Evolutionary conservation across 768 basidiomycete species (phyloP).

Genomic region (Lactifluus piperatus): DNA sequence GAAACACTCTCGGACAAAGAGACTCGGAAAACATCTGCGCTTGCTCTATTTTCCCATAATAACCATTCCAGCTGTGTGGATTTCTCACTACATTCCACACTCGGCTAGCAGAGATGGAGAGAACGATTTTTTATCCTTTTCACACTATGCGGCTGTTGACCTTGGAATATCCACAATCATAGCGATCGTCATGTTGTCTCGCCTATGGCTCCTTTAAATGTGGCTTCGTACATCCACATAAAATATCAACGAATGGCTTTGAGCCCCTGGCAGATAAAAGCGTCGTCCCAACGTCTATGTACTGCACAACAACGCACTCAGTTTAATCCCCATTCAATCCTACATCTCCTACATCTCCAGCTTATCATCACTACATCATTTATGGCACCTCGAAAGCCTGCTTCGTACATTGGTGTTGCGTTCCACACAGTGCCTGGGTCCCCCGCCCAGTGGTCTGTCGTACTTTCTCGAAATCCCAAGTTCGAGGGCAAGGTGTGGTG

Average conservation of each 20-base stretch:
- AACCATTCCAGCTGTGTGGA: too few species aligned
- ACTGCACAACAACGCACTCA: background rate
- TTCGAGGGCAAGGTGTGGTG: background rate
- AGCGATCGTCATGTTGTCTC: too few species aligned
- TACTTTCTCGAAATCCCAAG: background rate
- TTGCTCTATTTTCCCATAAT: too few species aligned
- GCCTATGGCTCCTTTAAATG: too few species aligned
- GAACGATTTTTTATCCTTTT: too few species aligned
- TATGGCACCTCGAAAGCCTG: background rate
- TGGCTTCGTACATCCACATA: too few species aligned
- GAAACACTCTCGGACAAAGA: too few species aligned
- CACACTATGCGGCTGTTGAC: too few species aligned
- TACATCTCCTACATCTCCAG: background rate
- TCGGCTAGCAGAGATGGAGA: too few species aligned
- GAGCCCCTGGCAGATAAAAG: background rate
- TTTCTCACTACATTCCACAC: too few species aligned
- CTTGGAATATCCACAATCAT: too few species aligned
- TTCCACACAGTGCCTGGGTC: background rate
- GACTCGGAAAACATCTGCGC: too few species aligned
- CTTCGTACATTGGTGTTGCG: background rate
- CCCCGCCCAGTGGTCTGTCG: background rate
- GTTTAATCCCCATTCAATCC: background rate
- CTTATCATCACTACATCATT: background rate
- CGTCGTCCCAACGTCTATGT: background rate
- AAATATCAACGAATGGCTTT: background rate